These are phyloP conservation scores for Trypanosoma cruzi DNA, from an alignment of 208 protist species.

Conservation along the genomic window DNA sequence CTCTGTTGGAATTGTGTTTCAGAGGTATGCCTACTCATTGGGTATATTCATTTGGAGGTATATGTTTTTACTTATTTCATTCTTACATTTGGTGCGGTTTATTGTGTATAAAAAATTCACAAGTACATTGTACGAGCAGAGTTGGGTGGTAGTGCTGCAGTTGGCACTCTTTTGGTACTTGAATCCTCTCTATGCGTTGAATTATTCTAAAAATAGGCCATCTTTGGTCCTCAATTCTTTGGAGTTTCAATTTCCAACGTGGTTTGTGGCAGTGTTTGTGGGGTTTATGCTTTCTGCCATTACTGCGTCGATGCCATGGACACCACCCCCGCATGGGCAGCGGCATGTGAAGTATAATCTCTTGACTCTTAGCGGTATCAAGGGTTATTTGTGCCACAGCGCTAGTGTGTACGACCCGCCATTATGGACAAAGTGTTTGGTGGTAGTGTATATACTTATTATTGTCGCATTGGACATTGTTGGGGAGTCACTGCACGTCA, in stretches of 20 bases:
- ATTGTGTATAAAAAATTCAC: slow-evolving; percentile 65
- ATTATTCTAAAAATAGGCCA: slow-evolving; percentile 33
- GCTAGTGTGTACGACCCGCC: slow-evolving; percentile 76
- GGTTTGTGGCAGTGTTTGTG: slow-evolving; percentile 70
- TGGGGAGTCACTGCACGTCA: slow-evolving; percentile 26
- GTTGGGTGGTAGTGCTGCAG: slow-evolving; percentile 69
- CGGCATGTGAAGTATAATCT: slow-evolving; percentile 6
- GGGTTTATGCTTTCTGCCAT: slow-evolving; percentile 89
- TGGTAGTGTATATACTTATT: slow-evolving; percentile 43
- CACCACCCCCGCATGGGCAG: slow-evolving; percentile 6
- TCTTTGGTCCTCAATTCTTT: slow-evolving; percentile 70
- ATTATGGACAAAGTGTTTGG: slow-evolving; percentile 70
- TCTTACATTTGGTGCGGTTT: slow-evolving; percentile 72
- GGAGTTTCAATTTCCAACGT: slow-evolving; percentile 74
- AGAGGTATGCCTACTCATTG: slow-evolving; percentile 59
- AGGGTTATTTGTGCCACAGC: slow-evolving; percentile 29
- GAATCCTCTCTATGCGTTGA: slow-evolving; percentile 63
- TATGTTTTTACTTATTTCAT: slow-evolving; percentile 56
- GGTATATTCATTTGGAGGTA: slow-evolving; percentile 70
- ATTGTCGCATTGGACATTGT: slow-evolving; percentile 60
- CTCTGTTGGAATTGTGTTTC: slow-evolving; percentile 60
- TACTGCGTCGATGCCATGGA: slow-evolving; percentile 77
- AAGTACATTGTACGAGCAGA: slow-evolving; percentile 74
- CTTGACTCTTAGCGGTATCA: slow-evolving; percentile 15
- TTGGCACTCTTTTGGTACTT: slow-evolving; percentile 76